Percentiles rank a stretch among this genome's conserved stretches.
Conservation (phyloP, 176 grass and related monocot species). For the Puccinellia tenuiflora region DNA sequence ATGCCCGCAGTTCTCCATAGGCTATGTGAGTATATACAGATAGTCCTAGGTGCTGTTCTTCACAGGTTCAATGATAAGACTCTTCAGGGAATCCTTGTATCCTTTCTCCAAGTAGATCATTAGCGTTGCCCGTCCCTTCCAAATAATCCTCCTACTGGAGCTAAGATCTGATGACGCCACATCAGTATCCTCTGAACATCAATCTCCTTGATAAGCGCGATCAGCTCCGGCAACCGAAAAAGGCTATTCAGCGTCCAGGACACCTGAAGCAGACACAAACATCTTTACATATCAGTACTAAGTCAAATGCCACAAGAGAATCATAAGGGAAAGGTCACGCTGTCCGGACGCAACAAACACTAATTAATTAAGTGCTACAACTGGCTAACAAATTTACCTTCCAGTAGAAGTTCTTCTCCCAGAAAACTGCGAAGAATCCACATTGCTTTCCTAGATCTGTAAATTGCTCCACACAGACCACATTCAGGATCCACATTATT, state of each 20-base stretch:
- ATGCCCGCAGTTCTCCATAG: neutral
- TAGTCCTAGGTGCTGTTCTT: neutral
- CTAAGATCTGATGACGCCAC: neutral
- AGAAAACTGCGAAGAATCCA: neutral
- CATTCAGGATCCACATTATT: neutral
- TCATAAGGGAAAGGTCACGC: neutral
- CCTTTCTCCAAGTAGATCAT: neutral
- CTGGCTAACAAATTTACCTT: neutral
- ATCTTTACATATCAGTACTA: neutral
- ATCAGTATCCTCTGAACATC: neutral
- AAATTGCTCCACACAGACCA: neutral
- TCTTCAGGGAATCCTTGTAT: neutral
- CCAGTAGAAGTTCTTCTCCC: neutral
- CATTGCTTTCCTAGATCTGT: neutral
- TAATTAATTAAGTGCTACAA: neutral
- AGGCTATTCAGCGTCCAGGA: neutral
- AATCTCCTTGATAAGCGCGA: neutral
- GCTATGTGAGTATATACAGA: neutral
- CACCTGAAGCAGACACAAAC: neutral
- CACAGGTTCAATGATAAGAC: neutral
- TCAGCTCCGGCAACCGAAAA: neutral
- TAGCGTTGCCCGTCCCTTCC: neutral
- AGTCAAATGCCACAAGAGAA: neutral
- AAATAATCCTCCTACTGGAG: neutral
- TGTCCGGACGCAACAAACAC: neutral